Base-by-base conservation (phyloP, 208 protist species). In the Wallacemonas sp. region DNA sequence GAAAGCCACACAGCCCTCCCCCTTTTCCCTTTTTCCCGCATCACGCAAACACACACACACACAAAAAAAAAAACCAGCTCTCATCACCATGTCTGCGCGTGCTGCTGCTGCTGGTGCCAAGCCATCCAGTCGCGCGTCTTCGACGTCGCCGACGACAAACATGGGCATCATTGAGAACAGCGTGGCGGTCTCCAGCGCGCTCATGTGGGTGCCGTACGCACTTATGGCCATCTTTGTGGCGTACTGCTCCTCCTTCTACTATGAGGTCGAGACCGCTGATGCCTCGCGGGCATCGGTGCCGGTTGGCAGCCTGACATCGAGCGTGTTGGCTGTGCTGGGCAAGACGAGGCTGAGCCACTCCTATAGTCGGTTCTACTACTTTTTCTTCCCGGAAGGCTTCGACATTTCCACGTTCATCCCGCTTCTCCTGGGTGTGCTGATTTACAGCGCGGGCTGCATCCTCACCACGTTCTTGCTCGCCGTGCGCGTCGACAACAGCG, bases 131-230 rank as follows among this genome's bases (percentile, higher is more conserved):
- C 11, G 11, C 42, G 11, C 10, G 42, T 48, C 48, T 12, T 31
- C 48, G 23, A 8, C 29, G 7, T 59, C 52, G n/a, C 31, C n/a
- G 4, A 23, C 31, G 31, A 25, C 28, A 11, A 57, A 65, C 52
- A 65, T 45, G 46, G 48, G 61, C 20, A n/a, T 55, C 23, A 50
- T 67, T 18, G 45, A 67, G 32, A 50, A n/a, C 29, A 65, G 57
- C 16, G 33, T 81, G 20, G 55, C 57, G 5, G 61, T 55, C 2
- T 79, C 81, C 0, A 79, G 85, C 3, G 22, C 86, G 8, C 67
- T 92, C 41, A 62, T 94, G 29, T 94, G 85, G 83, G 26, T 89
- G 1, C 85, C 85, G 33, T 91, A 91, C 76, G 76, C 74, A 28
- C 32, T 84, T 4, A 84, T 84, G 1, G 77, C 85, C 23, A 32